Percentiles rank a stretch among this genome's conserved stretches.
These are phyloP conservation scores for Fusarium coffeatum DNA, from an alignment of 2,329 filamentous ascomycete species.

Conservation along the genomic window DNA sequence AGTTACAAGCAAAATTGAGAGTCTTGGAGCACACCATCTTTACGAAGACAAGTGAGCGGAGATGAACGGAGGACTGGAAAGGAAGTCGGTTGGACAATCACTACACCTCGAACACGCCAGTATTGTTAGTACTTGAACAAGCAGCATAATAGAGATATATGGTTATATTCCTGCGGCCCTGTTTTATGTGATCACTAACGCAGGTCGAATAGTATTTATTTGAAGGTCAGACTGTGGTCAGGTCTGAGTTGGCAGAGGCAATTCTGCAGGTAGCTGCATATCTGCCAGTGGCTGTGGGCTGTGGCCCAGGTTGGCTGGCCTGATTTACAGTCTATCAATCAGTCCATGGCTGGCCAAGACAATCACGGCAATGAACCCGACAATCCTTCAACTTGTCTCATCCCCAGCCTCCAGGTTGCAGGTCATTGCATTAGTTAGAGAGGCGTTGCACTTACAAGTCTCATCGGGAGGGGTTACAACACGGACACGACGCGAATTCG, in stretches of 20 bases:
- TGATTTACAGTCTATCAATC: neutral
- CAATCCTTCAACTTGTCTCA: slow-evolving; percentile 5
- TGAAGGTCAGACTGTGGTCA: neutral
- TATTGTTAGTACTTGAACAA: slow-evolving; percentile 33
- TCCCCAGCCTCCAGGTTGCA: slow-evolving; percentile 37
- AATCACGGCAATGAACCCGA: neutral
- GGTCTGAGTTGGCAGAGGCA: slow-evolving; percentile 26
- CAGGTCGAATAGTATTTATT: neutral
- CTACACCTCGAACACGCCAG: slow-evolving; percentile 31
- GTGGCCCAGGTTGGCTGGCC: neutral
- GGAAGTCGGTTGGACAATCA: slow-evolving; percentile 1
- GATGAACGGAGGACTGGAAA: neutral
- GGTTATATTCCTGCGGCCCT: slow-evolving; percentile 1
- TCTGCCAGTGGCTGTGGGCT: neutral
- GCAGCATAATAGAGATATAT: slow-evolving; percentile 29
- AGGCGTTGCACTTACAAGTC: slow-evolving; percentile 17
- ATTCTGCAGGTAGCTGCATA: slow-evolving; percentile 1
- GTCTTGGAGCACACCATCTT: slow-evolving; percentile 30
- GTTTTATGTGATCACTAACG: neutral
- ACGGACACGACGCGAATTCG: slow-evolving; percentile 44
- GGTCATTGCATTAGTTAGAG: slow-evolving; percentile 27
- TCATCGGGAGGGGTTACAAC: slow-evolving; percentile 29
- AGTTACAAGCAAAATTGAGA: slow-evolving; percentile 2
- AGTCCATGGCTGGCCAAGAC: neutral
- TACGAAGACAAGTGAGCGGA: slow-evolving; percentile 27